Base-by-base conservation (phyloP, 176 grass and related monocot species). In the Musa schizocarpa region DNA sequence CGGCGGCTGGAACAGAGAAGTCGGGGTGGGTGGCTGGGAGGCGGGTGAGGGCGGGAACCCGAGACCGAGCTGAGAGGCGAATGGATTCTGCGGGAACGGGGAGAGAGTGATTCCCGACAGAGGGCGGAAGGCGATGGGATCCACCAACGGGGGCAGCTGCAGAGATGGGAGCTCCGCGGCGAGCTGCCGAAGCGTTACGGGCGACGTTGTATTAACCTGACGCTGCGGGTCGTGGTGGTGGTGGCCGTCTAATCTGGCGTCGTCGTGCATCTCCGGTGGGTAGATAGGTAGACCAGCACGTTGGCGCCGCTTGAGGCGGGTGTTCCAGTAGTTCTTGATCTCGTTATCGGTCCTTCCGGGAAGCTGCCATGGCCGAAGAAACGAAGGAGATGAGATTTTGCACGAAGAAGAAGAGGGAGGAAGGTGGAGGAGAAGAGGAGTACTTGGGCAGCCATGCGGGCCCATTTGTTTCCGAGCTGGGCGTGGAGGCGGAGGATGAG, bases 381-480 rank as follows among this genome's bases (percentile, higher is more conserved):
- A 6, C 63, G 1, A 26, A 26, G n/a, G n/a, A 17, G 23, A 26
- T 65, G 22, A 26, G 13, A 1, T 9, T 22, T 8, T 68, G 11
- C 64, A 81, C 74, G 51, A 0, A 1, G 50, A 54, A 56, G 1
- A 14, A 61, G 10, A 73, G 22, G 14, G 16, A 12, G 21, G 17
- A 13, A 1, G 13, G 9, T 6, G 2, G 17, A 8, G 27, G 21
- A 24, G 3, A 17, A 50, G 7, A 16, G 7, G n/a, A 49, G 14
- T 65, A 81, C 79, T 10, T 88, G 79, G 3, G 83, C 56, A 50
- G 89, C 89, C 83, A 92, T 92, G 51, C 81, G 86, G 11, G 89
- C 83, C 89, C 89, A 92, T 66, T 92, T 92, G 81, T 92, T 92
- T 72, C 89, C 89, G 76, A 88, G 78, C 79, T 88, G 83, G 74